Percentiles rank a stretch among this genome's conserved stretches.
Evolutionary conservation across 345 rosid species (phyloP).

Genomic region (Barbarea vulgaris): DNA sequence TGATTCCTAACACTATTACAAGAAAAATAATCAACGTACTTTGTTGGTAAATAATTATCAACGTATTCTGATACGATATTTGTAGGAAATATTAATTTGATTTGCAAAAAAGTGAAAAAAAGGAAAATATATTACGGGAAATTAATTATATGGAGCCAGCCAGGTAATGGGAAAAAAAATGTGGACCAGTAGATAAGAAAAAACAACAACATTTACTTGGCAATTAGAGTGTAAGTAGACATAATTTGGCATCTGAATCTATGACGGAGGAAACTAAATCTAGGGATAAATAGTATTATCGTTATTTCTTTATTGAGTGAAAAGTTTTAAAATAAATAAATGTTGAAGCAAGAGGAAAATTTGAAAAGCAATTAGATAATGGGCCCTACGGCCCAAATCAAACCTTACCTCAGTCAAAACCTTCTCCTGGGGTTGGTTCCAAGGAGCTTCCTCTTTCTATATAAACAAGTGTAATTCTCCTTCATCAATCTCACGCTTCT

Average conservation of each 20-base stretch:
- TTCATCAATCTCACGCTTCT: constrained; percentile 67
- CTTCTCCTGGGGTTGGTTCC: constrained; percentile 10
- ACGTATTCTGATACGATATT: background rate
- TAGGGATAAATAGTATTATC: background rate
- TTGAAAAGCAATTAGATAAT: background rate
- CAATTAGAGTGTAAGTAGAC: background rate
- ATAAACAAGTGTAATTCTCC: constrained; percentile 37
- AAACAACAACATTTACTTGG: background rate
- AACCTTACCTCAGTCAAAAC: constrained; percentile 31
- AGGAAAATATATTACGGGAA: background rate
- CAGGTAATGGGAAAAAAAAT: background rate
- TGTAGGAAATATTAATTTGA: background rate
- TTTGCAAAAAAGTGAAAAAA: background rate
- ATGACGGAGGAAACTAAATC: background rate
- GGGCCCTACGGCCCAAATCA: constrained; percentile 40
- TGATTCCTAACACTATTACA: background rate
- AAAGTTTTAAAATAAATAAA: no score
- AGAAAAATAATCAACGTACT: background rate
- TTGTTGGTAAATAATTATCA: background rate
- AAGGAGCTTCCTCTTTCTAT: constrained; percentile 36
- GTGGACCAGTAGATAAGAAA: background rate
- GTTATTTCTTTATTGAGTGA: background rate
- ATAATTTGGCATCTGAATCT: background rate
- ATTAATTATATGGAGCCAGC: background rate
- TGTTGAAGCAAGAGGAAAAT: background rate